These are phyloP conservation scores for Davidsoniella neocaledoniae DNA, from an alignment of 2,329 filamentous ascomycete genomes.

Conservation along the genomic window DNA sequence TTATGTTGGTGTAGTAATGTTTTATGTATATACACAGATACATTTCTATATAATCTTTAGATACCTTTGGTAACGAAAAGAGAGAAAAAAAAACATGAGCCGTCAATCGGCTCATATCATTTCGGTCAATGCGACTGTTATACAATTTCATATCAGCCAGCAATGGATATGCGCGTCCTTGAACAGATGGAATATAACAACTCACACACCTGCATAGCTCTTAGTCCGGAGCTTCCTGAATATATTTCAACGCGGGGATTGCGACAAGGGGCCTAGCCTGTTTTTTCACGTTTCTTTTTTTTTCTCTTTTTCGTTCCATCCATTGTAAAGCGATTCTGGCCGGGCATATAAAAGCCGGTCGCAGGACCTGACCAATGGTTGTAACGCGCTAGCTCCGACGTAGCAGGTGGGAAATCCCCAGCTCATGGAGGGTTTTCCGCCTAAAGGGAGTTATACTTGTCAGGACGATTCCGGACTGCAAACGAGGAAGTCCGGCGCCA, in stretches of 20 bases:
- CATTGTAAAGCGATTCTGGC: slow-evolving; percentile 4
- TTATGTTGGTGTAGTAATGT: too few species aligned
- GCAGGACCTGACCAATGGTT: neutral
- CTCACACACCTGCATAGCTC: neutral
- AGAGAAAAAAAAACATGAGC: too few species aligned
- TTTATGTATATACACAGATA: too few species aligned
- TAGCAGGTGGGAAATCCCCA: neutral
- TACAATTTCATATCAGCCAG: too few species aligned
- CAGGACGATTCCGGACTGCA: slow-evolving; percentile 2
- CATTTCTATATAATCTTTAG: too few species aligned
- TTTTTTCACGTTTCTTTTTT: neutral
- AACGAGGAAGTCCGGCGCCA: slow-evolving; percentile 5
- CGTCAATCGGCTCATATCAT: too few species aligned
- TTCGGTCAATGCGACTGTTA: too few species aligned
- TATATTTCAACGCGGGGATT: neutral
- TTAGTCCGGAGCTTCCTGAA: slow-evolving; percentile 1
- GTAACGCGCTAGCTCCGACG: too few species aligned
- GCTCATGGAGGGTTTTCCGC: neutral
- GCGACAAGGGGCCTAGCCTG: neutral
- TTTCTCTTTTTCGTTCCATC: neutral
- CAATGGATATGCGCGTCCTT: too few species aligned
- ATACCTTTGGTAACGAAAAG: too few species aligned
- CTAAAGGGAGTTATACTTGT: neutral
- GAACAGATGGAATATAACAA: too few species aligned
- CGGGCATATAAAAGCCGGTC: neutral